A percentile compares a stretch with the other conserved stretches of the same genome.
These are phyloP conservation scores for Ormosia semicastrata DNA, from an alignment of 306 rosid genomes.

Conservation along the genomic window DNA sequence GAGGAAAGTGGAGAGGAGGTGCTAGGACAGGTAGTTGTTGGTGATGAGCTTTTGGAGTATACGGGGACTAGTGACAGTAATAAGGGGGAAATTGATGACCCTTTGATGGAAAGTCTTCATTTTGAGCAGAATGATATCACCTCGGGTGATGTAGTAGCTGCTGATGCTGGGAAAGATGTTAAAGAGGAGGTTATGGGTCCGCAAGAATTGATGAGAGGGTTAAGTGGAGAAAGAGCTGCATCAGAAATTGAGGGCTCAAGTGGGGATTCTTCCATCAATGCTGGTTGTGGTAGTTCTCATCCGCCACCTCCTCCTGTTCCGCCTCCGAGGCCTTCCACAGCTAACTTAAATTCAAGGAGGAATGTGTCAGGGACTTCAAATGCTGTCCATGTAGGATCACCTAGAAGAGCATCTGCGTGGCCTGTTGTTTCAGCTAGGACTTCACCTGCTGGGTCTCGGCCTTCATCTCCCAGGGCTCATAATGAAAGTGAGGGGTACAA, in stretches of 20 bases:
- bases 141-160: conserved; percentile 37
- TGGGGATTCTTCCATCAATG: conserved; percentile 31
- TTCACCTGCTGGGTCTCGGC: conserved; percentile 75
- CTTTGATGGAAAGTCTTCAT: conserved; percentile 35
- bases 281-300: conserved; percentile 45
- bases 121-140: conserved; percentile 46
- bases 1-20: conserved; percentile 62
- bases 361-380: conserved; percentile 51
- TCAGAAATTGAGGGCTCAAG: conserved; percentile 39
- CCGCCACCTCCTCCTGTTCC: conserved; percentile 98
- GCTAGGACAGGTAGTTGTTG: conserved; percentile 30
- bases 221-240: conserved; percentile 39
- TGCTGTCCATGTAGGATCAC: conserved; percentile 54
- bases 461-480: conserved; percentile 88
- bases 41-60: conserved; percentile 53
- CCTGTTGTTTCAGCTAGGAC: conserved; percentile 74
- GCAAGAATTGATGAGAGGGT: conserved; percentile 40
- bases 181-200: conserved; percentile 37
- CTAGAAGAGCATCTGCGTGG: conserved; percentile 68
- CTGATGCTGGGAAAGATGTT: conserved; percentile 35
- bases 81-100: conserved; percentile 51
- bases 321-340: conserved; percentile 61
- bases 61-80: conserved; percentile 30
- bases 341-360: conserved; percentile 61
- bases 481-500: conserved; percentile 95